Conservation (phyloP, 2,329 filamentous ascomycete genomes). For the Peltaster fructicola region DNA sequence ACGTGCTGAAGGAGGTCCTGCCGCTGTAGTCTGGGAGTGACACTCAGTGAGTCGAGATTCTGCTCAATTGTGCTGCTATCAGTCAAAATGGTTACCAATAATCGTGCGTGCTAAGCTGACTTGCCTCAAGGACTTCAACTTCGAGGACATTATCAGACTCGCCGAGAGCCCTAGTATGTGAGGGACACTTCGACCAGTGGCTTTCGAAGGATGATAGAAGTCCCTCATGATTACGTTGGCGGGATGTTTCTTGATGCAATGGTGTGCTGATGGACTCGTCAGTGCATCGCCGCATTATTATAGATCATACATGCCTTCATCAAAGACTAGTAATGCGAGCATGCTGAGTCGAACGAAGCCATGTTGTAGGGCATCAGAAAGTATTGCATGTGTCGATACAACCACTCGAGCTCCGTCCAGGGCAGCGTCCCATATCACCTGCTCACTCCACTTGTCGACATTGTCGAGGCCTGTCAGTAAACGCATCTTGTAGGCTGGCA, state of each 20-base stretch:
- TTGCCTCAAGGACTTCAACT: constrained; percentile 34
- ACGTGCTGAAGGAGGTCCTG: constrained; percentile 49
- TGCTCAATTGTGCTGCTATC: constrained; percentile 37
- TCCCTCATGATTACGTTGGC: constrained; percentile 52
- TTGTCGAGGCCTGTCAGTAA: constrained; percentile 50
- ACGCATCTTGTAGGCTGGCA: constrained; percentile 34
- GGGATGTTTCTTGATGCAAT: constrained; percentile 46
- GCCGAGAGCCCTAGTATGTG: constrained; percentile 61
- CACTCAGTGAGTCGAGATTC: constrained; percentile 50
- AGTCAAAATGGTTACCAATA: constrained; percentile 8
- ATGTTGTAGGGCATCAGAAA: constrained; percentile 54
- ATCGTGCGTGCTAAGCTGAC: background rate
- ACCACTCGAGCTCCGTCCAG: constrained; percentile 48
- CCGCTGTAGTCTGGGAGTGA: constrained; percentile 47
- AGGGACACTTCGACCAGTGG: constrained; percentile 29
- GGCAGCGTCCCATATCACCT: constrained; percentile 45
- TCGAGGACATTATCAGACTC: constrained; percentile 32
- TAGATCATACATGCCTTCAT: constrained; percentile 46
- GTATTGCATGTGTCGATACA: constrained; percentile 55
- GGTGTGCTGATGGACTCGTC: constrained; percentile 41
- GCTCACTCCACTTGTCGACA: constrained; percentile 52
- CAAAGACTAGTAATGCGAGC: constrained; percentile 55
- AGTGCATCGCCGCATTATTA: background rate
- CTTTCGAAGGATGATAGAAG: constrained; percentile 39
- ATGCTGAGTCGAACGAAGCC: constrained; percentile 48